Conservation (phyloP, 2,329 filamentous ascomycete genomes). For the Stagonosporopsis rhizophila region DNA sequence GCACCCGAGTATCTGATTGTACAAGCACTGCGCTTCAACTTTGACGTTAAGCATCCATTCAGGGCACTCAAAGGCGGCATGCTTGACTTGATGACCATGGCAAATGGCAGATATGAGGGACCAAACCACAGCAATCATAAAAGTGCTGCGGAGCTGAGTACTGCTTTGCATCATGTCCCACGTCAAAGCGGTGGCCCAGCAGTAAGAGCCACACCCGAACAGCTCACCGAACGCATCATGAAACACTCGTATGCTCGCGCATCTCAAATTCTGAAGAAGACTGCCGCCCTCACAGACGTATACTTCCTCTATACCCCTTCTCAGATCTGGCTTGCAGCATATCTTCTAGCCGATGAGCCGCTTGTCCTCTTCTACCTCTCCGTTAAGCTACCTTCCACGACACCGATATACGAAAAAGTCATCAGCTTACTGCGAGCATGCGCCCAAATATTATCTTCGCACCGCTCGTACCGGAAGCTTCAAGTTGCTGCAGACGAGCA, state of each 20-base stretch:
- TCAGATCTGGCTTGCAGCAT: slow-evolving; percentile 87
- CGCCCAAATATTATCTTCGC: slow-evolving; percentile 48
- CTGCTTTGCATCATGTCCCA: slow-evolving; percentile 40
- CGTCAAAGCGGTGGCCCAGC: slow-evolving; percentile 22
- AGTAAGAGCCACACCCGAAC: slow-evolving; percentile 24
- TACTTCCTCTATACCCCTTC: slow-evolving; percentile 96
- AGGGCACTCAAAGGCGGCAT: slow-evolving; percentile 85
- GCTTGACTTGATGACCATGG: slow-evolving; percentile 77
- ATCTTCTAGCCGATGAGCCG: slow-evolving; percentile 75
- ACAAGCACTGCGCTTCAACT: slow-evolving; percentile 89
- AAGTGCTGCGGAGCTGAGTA: slow-evolving; percentile 34
- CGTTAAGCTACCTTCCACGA: slow-evolving; percentile 50
- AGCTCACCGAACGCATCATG: slow-evolving; percentile 56
- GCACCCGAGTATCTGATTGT: slow-evolving; percentile 92
- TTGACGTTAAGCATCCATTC: slow-evolving; percentile 91
- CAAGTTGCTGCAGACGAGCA: slow-evolving; percentile 37
- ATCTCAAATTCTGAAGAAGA: slow-evolving; percentile 62
- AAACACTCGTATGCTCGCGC: slow-evolving; percentile 73
- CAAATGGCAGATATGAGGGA: slow-evolving; percentile 63
- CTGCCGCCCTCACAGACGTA: slow-evolving; percentile 87
- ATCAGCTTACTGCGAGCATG: slow-evolving; percentile 50
- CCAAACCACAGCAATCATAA: slow-evolving; percentile 26
- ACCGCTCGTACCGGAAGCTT: slow-evolving; percentile 30
- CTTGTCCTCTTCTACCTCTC: slow-evolving; percentile 60
- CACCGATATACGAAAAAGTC: slow-evolving; percentile 43